Base-by-base conservation (phyloP, 1,284 basidiomycete species). In the Microbotryum lychnidis-dioicae region DNA sequence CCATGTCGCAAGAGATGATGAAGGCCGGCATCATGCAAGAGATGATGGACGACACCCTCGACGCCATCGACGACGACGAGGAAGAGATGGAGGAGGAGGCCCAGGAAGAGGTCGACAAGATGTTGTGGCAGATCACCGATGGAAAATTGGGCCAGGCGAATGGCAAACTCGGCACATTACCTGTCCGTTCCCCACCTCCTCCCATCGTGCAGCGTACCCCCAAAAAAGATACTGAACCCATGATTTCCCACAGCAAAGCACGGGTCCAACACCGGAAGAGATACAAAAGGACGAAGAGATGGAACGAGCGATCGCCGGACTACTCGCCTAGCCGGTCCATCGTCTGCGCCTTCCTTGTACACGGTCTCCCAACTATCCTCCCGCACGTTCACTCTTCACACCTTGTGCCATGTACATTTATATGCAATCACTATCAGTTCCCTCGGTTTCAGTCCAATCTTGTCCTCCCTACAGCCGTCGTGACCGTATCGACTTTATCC, bases 1-100 rank as follows among this genome's bases (percentile, higher is more conserved):
- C 97, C 73, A 94, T 98, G 91, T 90, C 87, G 71, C 89, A 92
- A 84, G 94, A 98, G 76, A 97, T 98, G 92, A 97, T 90, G 68
- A 97, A 97, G 83, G 76, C 77, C 9, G 77, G 77, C 6, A 77
- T 78, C 64, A 74, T 78, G 74, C 72, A 74, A 57, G 77, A 78
- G 66, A 74, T 78, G 70, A 70, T 78, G 60, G 76, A 78, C 47
- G 77, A 78, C 60, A 75, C 76, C 16, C 70, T 78, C 47, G 77
- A 78, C 44, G 68, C 72, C 23, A 70, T 74, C 55, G 70, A 75
- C 25, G 92, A 96, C 64, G 92, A 96, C 57, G 91, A 94, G 65
- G 60, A 62, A 4, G 93, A 93, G 69, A 75, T 98, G 54, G 91
- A 96, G 72, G 92, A 94, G 70, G 96, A 98, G 76, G 96, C 96